Conservation (phyloP, 805 yeast genomes). For the Candida hispaniensis region DNA sequence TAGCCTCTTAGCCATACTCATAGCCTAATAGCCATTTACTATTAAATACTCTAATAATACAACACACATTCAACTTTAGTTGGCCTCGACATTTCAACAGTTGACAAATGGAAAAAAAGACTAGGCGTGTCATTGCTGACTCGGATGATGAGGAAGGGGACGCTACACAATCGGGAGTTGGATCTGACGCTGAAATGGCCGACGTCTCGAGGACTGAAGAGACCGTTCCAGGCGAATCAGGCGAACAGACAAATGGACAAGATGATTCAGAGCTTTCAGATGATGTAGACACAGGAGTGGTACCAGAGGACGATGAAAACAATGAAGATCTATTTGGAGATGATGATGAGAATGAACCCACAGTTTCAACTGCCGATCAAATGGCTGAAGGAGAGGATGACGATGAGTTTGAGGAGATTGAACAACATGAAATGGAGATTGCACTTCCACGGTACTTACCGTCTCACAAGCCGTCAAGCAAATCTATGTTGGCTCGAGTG, state of each 20-base stretch:
- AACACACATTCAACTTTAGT: background rate
- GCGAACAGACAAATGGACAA: too few species aligned
- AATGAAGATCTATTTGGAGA: conserved; percentile 16
- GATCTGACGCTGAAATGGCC: background rate
- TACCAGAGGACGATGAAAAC: too few species aligned
- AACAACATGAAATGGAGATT: conserved; percentile 26
- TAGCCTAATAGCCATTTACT: too few species aligned
- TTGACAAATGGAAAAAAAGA: conserved; percentile 13
- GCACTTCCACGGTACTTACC: conserved; percentile 29
- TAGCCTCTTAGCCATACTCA: too few species aligned
- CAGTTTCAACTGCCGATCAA: conserved; percentile 11
- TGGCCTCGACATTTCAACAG: background rate
- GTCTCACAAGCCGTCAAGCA: conserved; percentile 25
- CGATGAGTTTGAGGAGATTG: conserved; percentile 22
- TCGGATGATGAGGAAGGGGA: conserved; percentile 16
- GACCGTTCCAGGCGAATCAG: too few species aligned
- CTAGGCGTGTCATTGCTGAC: conserved; percentile 16
- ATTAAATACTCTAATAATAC: background rate
- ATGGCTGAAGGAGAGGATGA: conserved; percentile 19
- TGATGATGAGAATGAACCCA: conserved; percentile 14
- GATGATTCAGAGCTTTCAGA: too few species aligned
- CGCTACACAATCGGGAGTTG: background rate
- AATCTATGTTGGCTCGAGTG: conserved; percentile 45
- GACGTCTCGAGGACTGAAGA: too few species aligned
- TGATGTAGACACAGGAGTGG: too few species aligned